These are phyloP conservation scores for Fusarium chlamydosporum DNA, from an alignment of 2,329 filamentous ascomycete genomes.

Conservation along the genomic window DNA sequence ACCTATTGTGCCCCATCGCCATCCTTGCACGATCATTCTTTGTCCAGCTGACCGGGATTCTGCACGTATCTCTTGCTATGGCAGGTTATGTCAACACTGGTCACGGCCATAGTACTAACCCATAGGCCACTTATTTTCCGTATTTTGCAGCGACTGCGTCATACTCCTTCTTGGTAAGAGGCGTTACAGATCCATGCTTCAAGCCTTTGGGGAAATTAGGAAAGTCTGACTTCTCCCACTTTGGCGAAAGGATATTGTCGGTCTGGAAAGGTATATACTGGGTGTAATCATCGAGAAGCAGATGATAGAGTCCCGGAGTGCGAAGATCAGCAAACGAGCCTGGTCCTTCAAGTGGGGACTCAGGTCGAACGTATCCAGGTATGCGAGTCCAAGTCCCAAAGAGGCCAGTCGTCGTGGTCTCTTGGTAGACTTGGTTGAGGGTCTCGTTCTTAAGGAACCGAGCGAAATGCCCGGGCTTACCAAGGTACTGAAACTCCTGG, in stretches of 20 bases:
- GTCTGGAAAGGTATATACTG: constrained; percentile 63
- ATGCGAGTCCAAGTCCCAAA: constrained; percentile 64
- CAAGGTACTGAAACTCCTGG: constrained; percentile 63
- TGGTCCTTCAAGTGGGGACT: constrained; percentile 56
- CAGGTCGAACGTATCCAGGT: constrained; percentile 53
- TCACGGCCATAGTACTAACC: background rate
- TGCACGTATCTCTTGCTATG: background rate
- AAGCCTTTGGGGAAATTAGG: constrained; percentile 59
- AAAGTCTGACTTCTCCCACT: constrained; percentile 54
- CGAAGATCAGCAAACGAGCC: constrained; percentile 57
- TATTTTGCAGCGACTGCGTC: constrained; percentile 51
- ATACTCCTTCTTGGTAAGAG: constrained; percentile 59
- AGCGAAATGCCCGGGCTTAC: constrained; percentile 57
- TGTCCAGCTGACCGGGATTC: background rate
- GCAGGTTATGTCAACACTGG: background rate
- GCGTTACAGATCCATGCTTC: constrained; percentile 64
- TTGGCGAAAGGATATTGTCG: constrained; percentile 53
- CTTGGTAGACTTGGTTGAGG: constrained; percentile 63
- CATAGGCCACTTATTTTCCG: background rate
- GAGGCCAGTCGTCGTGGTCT: constrained; percentile 60
- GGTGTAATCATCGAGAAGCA: constrained; percentile 62
- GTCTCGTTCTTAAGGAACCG: constrained; percentile 68
- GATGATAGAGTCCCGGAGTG: constrained; percentile 55
- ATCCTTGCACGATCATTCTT: background rate
- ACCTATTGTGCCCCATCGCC: background rate